Evolutionary conservation across 139 green algal species (phyloP), one percentile per base, ranked within the genome.

Genomic region (Chlorella sp.): DNA sequence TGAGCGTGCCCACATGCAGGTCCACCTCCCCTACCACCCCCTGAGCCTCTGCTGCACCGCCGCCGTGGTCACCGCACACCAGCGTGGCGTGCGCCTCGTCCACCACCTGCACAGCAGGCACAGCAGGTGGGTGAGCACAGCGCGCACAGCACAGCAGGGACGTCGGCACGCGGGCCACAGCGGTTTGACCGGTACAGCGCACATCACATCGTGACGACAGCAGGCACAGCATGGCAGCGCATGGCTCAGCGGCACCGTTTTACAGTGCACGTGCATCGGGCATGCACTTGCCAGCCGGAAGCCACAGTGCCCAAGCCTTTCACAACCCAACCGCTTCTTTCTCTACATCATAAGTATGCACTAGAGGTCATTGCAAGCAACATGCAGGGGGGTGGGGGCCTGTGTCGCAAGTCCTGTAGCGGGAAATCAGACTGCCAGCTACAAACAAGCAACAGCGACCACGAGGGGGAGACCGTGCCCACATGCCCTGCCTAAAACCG

Each of bases 1-100:
- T 97, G 5, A 99, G 95, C 5, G 98, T 99, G 86, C 98, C 98
- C 12, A 99, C 91, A 69, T 97, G 94, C 7, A 99, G 34, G 87
- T 99, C 97, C 28, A 99, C 96, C 40, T 96, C 77, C 22, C 86
- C 80, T 4, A 80, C 60, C 34, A 97, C 88, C 2, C 93, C 95
- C 57, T 91, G 53, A 71, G 86, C 81, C 32, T 97, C 95, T 4
- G 94, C 93, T 4, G 93, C 95, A n/a, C 97, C 97, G 0, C 90
- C 95, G 0, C 97, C 97, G 22, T 87, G 32, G 18, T 93, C 77
- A 2, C 98, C 97, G 78, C 93, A 97, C 80, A 99, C 96, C 61
- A 99, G 95, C 0, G 97, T 99, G 2, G 96, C 97, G 90, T 99
- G 98, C 34, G 98, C 98, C n/a, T 99, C 97, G 83, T 99, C 97